Evolutionary conservation across 1,139 yeast species (phyloP).

Genomic region (Debaryomyces psychrophilus): DNA sequence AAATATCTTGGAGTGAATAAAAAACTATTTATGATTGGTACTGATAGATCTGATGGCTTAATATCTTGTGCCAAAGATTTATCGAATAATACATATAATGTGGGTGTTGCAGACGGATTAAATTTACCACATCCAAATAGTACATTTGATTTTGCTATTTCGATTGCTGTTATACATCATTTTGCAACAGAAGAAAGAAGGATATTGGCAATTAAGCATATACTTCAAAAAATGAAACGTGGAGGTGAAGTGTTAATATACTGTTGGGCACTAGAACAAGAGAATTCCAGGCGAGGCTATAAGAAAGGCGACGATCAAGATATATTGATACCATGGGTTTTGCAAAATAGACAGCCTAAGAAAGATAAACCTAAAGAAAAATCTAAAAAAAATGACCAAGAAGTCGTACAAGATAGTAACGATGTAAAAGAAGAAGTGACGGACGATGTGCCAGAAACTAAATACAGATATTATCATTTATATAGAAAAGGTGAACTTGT

Average conservation of each 20-base stretch:
- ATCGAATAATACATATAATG: slow-evolving; percentile 38
- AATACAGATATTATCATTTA: slow-evolving; percentile 85
- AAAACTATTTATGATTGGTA: slow-evolving; percentile 70
- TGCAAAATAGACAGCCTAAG: slow-evolving; percentile 48
- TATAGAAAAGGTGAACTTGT: slow-evolving; percentile 82
- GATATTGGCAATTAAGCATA: slow-evolving; percentile 68
- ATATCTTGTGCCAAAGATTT: slow-evolving; percentile 65
- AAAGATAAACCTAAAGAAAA: slow-evolving; percentile 23
- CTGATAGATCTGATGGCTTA: slow-evolving; percentile 82
- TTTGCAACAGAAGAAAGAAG: slow-evolving; percentile 85
- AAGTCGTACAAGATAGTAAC: slow-evolving; percentile 21
- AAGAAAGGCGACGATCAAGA: slow-evolving; percentile 91
- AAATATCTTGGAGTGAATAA: slow-evolving; percentile 78
- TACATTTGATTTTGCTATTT: slow-evolving; percentile 84
- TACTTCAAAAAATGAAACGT: slow-evolving; percentile 56
- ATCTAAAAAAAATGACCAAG: slow-evolving; percentile 12
- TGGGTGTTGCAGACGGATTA: slow-evolving; percentile 77
- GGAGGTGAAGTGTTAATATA: slow-evolving; percentile 79
- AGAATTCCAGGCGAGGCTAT: slow-evolving; percentile 81
- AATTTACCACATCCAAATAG: slow-evolving; percentile 62
- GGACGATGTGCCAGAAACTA: slow-evolving; percentile 43
- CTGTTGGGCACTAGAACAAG: slow-evolving; percentile 97
- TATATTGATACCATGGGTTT: slow-evolving; percentile 93
- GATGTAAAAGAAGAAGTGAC: slow-evolving; percentile 12
- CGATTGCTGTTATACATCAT: slow-evolving; percentile 95